Conservation (phyloP, 441 rosid genomes). For the Populus tomentosa region DNA sequence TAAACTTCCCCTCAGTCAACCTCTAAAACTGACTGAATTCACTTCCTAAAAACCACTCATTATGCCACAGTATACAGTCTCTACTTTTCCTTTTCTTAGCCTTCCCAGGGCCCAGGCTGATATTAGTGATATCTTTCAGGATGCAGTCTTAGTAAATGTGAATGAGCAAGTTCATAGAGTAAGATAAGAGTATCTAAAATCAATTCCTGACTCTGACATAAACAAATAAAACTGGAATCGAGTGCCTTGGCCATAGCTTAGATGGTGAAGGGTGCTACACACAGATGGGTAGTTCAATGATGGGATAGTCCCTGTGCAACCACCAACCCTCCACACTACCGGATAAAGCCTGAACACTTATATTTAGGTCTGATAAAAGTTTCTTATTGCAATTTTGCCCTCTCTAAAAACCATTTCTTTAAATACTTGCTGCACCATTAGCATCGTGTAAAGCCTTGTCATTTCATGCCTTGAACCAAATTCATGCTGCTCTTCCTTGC, state of each 20-base stretch:
- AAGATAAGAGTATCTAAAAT: not conserved
- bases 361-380: not conserved
- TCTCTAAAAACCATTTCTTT: not conserved
- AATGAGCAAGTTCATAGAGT: not conserved
- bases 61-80: not conserved
- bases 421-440: not conserved
- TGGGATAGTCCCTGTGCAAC: not conserved
- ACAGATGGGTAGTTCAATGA: not conserved
- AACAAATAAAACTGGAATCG: not conserved
- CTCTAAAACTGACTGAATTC: not conserved
- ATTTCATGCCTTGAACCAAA: not conserved
- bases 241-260: not conserved
- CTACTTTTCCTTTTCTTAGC: not conserved
- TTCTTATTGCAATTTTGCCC: not conserved
- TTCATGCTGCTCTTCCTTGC: not conserved
- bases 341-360: not conserved
- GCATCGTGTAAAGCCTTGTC: not conserved
- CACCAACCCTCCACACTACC: not conserved
- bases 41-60: not conserved
- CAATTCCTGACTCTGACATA: not conserved
- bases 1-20: not conserved
- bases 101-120: not conserved
- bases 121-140: not conserved
- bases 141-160: not conserved
- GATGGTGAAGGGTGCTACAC: not conserved